These are phyloP conservation scores for Hyparrhenia diplandra DNA, from an alignment of 176 grass and related monocot genomes.

Conservation along the genomic window DNA sequence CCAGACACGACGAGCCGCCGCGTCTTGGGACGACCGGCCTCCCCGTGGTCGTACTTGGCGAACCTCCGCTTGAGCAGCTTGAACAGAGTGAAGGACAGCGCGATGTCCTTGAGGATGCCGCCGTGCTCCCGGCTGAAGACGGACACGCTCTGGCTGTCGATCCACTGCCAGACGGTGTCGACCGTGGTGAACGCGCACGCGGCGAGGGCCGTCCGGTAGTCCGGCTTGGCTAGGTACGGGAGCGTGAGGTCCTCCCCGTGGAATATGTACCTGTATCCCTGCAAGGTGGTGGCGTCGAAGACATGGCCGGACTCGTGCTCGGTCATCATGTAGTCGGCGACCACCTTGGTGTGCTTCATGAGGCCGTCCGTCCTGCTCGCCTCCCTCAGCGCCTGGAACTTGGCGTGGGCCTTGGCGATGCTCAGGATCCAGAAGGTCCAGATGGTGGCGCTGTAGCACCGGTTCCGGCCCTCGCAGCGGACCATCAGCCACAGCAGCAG, in stretches of 20 bases:
- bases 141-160: background rate
- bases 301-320: background rate
- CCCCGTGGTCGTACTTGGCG: background rate
- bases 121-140: background rate
- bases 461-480: background rate
- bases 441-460: background rate
- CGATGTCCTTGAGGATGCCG: background rate
- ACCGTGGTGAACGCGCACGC: background rate
- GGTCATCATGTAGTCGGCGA: constrained; percentile 1
- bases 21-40: constrained; percentile 8
- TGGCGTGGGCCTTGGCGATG: constrained; percentile 13
- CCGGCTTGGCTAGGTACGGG: background rate
- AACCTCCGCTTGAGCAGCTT: constrained; percentile 23
- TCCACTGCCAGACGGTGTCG: constrained; percentile 9
- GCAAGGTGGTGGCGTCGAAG: background rate
- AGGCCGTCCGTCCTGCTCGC: background rate
- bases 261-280: constrained; percentile 1
- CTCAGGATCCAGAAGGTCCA: background rate
- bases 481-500: constrained; percentile 3
- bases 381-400: constrained; percentile 4
- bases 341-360: constrained; percentile 14
- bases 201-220: background rate
- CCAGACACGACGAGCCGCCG: background rate
- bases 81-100: constrained; percentile 1
- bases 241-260: constrained; percentile 9